A percentile compares a stretch with the other conserved stretches of the same genome.
These are phyloP conservation scores for Aspergillus mulundensis DNA, from an alignment of 495 filamentous ascomycete genomes.

Conservation along the genomic window DNA sequence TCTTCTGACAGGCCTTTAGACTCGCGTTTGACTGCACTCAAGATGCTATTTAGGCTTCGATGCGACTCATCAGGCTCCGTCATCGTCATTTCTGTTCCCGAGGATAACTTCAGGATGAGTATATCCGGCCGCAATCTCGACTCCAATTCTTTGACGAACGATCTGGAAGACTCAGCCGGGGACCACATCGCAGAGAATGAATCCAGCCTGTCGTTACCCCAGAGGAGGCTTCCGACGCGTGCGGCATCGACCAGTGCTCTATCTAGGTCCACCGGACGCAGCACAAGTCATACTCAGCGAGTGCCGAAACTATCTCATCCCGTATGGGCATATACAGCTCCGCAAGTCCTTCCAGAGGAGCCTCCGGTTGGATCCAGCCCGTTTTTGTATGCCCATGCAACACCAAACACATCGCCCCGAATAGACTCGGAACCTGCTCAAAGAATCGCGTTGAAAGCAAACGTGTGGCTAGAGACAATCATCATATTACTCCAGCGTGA, in stretches of 20 bases:
- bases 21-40: conserved; percentile 75
- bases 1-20: conserved; percentile 47
- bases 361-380: conserved; percentile 44
- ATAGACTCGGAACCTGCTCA: conserved; percentile 23
- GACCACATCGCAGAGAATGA: conserved; percentile 25
- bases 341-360: conserved; percentile 51
- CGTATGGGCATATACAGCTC: conserved; percentile 52
- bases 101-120: conserved; percentile 67
- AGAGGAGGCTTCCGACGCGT: conserved; percentile 21
- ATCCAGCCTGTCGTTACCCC: conserved; percentile 18
- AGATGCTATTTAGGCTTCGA: conserved; percentile 77
- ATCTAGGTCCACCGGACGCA: conserved; percentile 31
- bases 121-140: conserved; percentile 64
- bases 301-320: conserved; percentile 43
- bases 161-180: conserved; percentile 21
- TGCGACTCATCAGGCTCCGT: conserved; percentile 73
- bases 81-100: conserved; percentile 59
- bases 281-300: conserved; percentile 31
- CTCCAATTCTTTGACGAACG: conserved; percentile 25
- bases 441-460: conserved; percentile 54
- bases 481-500: conserved; percentile 70
- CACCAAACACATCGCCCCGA: conserved; percentile 17
- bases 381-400: conserved; percentile 38
- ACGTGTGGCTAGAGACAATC: conserved; percentile 71
- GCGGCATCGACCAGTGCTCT: conserved; percentile 19